Base-by-base conservation (phyloP, 148 eudicot species). In the Cornus florida region DNA sequence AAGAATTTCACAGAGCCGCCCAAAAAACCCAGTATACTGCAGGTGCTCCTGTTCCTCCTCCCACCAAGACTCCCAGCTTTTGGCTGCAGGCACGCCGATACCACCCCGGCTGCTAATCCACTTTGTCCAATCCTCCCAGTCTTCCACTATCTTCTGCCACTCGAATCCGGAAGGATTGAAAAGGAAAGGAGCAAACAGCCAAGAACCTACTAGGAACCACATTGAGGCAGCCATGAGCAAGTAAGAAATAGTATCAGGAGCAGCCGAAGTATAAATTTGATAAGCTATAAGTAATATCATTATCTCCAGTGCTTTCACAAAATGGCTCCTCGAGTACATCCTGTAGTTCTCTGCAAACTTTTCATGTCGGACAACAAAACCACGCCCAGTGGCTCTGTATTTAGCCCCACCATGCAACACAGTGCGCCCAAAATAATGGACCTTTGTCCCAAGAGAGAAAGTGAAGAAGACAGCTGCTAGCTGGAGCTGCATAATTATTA, bases 31-130 rank as follows among this genome's bases (percentile, higher is more conserved):
- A 43, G 48, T 43, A 43, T 43, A 43, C 48, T 43, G 48, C 73
- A 92, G 86, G 80, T 92, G 97, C 79, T 88, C 94, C 76, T 89
- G 94, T 81, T 92, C 97, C 77, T 92, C 97, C 43, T 87, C 92
- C 97, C 94, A 91, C 97, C 97, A 92, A 2, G 94, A 91, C 64
- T 91, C 94, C 97, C 97, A 92, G 50, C 94, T 91, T 86, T 92
- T 92, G 81, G 73, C 86, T 73, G 97, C 93, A 7, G 92, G 93
- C 32, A 92, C 93, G 70, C 97, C 97, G 74, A 92, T 89, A 20
- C 94, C 94, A 43, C 97, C 97, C 75, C 71, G 92, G 76, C 87
- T 91, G 78, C 87, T 89, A 3, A 91, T 91, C 97, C 97, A 92
- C 83, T 91, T 92, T 9, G 78, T 70, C 94, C 94, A 92, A 66